phyloP scores from a whole-genome alignment of 164 flowering plant genomes.

The Brasenia schreberi region DNA sequence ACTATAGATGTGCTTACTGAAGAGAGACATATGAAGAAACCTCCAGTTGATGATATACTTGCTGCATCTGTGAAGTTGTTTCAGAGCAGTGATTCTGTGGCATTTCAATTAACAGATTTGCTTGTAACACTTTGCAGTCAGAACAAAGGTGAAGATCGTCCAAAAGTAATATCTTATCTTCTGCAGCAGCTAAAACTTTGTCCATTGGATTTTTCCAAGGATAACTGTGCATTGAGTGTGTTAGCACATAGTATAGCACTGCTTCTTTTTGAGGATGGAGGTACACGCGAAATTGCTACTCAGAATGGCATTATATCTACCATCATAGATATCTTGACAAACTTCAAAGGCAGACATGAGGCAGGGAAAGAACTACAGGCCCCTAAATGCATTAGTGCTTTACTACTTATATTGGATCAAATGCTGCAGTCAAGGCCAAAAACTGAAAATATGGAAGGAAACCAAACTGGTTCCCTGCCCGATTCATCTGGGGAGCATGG shows the following conservation, averaged over 20 bases:
- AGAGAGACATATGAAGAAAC: slow-evolving; percentile 40
- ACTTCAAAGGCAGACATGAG: slow-evolving; percentile 32
- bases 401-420: slow-evolving; percentile 66
- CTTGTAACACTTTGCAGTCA: slow-evolving; percentile 69
- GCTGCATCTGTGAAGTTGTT: slow-evolving; percentile 57
- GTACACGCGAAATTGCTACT: slow-evolving; percentile 58
- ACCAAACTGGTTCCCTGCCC: slow-evolving; percentile 19
- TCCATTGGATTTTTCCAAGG: slow-evolving; percentile 43
- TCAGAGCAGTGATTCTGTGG: slow-evolving; percentile 57
- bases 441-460: slow-evolving; percentile 29
- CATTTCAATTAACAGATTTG: slow-evolving; percentile 70
- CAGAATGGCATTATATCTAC: slow-evolving; percentile 47
- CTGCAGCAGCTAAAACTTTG: slow-evolving; percentile 67
- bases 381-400: slow-evolving; percentile 71
- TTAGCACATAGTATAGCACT: slow-evolving; percentile 63
- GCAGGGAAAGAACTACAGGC: slow-evolving; percentile 28
- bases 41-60: slow-evolving; percentile 81
- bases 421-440: slow-evolving; percentile 64
- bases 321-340: slow-evolving; percentile 44
- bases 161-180: slow-evolving; percentile 54
- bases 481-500: slow-evolving; percentile 36
- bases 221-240: slow-evolving; percentile 39
- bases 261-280: slow-evolving; percentile 71
- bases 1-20: slow-evolving; percentile 33
- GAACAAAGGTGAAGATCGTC: slow-evolving; percentile 80